Percentiles rank a stretch among this genome's conserved stretches.
Evolutionary conservation across 768 basidiomycete genomes (phyloP).

Genomic region (Pleurotus citrinopileatus): DNA sequence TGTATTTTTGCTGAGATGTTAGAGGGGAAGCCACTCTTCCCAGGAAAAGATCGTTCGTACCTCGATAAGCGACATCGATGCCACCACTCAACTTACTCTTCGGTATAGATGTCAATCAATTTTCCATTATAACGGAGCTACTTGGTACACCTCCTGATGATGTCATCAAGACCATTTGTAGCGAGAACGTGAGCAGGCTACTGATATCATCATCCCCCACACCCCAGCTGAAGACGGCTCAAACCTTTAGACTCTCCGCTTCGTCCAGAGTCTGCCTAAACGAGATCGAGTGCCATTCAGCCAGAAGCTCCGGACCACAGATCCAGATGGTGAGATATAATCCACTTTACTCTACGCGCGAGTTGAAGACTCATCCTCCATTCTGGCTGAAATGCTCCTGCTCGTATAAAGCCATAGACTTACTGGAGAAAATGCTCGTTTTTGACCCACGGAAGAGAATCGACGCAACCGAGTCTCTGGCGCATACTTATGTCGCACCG

Average conservation of each 20-base stretch:
- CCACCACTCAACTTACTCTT: slow-evolving; percentile 7
- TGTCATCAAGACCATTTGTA: slow-evolving; percentile 98
- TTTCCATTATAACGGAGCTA: slow-evolving; percentile 98
- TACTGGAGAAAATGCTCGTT: slow-evolving; percentile 98
- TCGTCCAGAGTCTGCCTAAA: slow-evolving; percentile 97
- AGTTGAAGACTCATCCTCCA: too few species aligned
- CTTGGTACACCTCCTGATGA: slow-evolving; percentile 99
- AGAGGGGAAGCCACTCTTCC: slow-evolving; percentile 97
- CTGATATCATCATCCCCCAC: neutral
- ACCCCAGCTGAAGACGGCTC: slow-evolving; percentile 11
- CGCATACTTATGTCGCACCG: slow-evolving; percentile 91
- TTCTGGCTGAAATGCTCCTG: neutral
- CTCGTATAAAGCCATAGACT: slow-evolving; percentile 71
- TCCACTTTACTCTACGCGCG: neutral
- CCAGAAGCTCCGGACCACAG: slow-evolving; percentile 86
- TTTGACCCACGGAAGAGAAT: slow-evolving; percentile 98
- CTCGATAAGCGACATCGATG: slow-evolving; percentile 6
- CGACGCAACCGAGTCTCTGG: slow-evolving; percentile 86
- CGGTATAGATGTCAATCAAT: slow-evolving; percentile 97
- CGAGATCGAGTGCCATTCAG: slow-evolving; percentile 93
- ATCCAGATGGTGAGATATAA: slow-evolving; percentile 69
- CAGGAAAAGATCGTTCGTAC: slow-evolving; percentile 96
- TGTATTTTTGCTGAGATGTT: slow-evolving; percentile 99
- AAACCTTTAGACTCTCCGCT: slow-evolving; percentile 79
- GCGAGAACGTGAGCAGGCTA: slow-evolving; percentile 77